Evolutionary conservation across 306 rosid genomes (phyloP).

Genomic region (Carpinus viminea): DNA sequence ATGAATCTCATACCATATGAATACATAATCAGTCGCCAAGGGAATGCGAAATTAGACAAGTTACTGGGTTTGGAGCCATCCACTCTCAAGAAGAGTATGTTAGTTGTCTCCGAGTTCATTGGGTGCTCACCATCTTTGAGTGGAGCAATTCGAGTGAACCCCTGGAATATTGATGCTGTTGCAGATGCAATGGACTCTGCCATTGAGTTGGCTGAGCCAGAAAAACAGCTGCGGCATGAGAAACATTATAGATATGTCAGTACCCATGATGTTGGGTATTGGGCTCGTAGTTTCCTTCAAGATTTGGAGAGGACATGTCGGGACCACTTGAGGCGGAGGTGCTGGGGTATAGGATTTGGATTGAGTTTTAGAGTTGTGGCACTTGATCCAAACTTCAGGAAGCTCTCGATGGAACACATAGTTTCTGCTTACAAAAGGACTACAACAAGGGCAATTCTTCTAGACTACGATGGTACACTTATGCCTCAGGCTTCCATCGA

Average conservation of each 20-base stretch:
- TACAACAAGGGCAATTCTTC: slow-evolving; percentile 64
- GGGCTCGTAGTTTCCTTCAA: slow-evolving; percentile 86
- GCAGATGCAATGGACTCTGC: slow-evolving; percentile 87
- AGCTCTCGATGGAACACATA: slow-evolving; percentile 76
- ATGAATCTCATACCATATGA: slow-evolving; percentile 90
- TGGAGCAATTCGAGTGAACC: slow-evolving; percentile 89
- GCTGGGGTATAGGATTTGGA: slow-evolving; percentile 92
- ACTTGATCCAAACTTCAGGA: slow-evolving; percentile 76
- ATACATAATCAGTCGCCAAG: slow-evolving; percentile 71
- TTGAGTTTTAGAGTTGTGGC: slow-evolving; percentile 86
- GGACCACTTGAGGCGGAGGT: slow-evolving; percentile 68
- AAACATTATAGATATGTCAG: slow-evolving; percentile 90
- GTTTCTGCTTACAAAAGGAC: slow-evolving; percentile 74
- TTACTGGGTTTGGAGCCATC: slow-evolving; percentile 47
- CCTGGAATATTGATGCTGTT: slow-evolving; percentile 85
- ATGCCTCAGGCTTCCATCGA: slow-evolving; percentile 71
- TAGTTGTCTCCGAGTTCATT: slow-evolving; percentile 84
- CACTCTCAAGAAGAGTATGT: slow-evolving; percentile 64
- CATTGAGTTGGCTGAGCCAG: slow-evolving; percentile 63
- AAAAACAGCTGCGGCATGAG: slow-evolving; percentile 85
- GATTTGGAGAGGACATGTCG: slow-evolving; percentile 81
- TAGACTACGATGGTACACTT: slow-evolving; percentile 84
- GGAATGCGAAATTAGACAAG: slow-evolving; percentile 57
- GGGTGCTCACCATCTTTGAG: slow-evolving; percentile 92
- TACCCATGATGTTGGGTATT: slow-evolving; percentile 83